A percentile compares a stretch with the other conserved stretches of the same genome.
Conservation (phyloP, 176 grass and related monocot species). For the Triticum monococcum region DNA sequence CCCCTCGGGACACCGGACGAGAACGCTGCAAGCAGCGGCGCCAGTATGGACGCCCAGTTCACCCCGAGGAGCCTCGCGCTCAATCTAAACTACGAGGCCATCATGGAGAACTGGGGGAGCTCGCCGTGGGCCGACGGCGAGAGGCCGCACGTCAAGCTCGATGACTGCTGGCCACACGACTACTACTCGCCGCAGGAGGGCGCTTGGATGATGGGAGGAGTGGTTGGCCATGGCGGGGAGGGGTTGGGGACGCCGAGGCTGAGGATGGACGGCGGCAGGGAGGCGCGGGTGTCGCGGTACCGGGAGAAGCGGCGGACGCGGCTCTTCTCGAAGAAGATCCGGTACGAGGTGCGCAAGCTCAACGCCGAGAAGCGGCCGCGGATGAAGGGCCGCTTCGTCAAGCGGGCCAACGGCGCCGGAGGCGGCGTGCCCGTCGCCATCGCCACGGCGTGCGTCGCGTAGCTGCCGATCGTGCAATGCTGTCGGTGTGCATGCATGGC, state of each 20-base stretch:
- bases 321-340: conserved; percentile 99
- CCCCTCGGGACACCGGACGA: conserved; percentile 34
- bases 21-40: conserved; percentile 4
- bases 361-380: conserved; percentile 96
- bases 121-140: conserved; percentile 81
- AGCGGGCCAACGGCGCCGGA: conserved; percentile 42
- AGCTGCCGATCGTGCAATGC: conserved; percentile 12
- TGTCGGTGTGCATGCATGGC: neutral
- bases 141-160: conserved; percentile 57
- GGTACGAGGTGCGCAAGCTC: conserved; percentile 96
- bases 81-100: conserved; percentile 76
- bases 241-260: neutral
- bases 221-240: conserved; percentile 24
- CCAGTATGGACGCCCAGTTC: neutral
- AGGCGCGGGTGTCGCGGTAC: conserved; percentile 81
- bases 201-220: conserved; percentile 41
- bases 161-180: conserved; percentile 56
- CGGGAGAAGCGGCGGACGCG: conserved; percentile 90
- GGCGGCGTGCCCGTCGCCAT: neutral
- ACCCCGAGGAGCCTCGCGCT: conserved; percentile 42
- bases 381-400: conserved; percentile 96
- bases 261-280: conserved; percentile 55
- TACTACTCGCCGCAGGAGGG: conserved; percentile 56
- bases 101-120: conserved; percentile 66
- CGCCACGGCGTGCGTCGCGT: conserved; percentile 41